Base-by-base conservation (phyloP, 139 green algal species). In the Chlorella sp. region DNA sequence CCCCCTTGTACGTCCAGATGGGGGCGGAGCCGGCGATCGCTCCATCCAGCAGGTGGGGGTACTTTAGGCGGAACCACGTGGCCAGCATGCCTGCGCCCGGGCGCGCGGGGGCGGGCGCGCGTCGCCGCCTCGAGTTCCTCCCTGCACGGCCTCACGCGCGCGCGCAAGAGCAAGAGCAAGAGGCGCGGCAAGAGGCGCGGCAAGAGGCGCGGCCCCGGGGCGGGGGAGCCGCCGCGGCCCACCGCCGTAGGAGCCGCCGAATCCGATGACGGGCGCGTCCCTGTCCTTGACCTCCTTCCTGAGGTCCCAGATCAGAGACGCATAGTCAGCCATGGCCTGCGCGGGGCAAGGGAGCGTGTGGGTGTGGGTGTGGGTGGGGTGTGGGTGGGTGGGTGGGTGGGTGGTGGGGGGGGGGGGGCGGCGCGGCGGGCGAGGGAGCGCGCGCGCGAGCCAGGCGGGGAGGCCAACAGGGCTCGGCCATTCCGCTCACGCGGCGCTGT, bases 21-120 rank as follows among this genome's bases (percentile, higher is more conserved):
- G 96, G 96, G 0, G 96, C 96, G 9, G 86, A 95, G 4, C 77
- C 90, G 2, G 96, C 92, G 40, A 99, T 90, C n/a, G 89, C 92
- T 0, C 95, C 96, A 56, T 86, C 85, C 51, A 93, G 68, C 9
- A 95, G 70, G 71, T 90, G 79, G 0, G 91, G 91, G 62, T 95
- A 96, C 79, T 95, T 96, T 23, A 91, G 46, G 36, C 86, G 80
- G 77, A 90, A 87, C 84, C 81, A 90, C 11, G 85, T 63, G 43
- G 82, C 87, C 21, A 96, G 81, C 91, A 96, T 96, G 61, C 91
- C 91, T 42, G 74, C 72, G 71, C 45, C 72, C 40, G 0, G 17
- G 5, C 3, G 33, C 1, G 19, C 8, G 56, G 21, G 56, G 14
- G 56, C 23, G 56, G 15, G n/a, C n/a, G n/a, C n/a, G n/a, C n/a